phyloP scores from a whole-genome alignment of 73 alveolate species.

The Uronychia binucleata region DNA sequence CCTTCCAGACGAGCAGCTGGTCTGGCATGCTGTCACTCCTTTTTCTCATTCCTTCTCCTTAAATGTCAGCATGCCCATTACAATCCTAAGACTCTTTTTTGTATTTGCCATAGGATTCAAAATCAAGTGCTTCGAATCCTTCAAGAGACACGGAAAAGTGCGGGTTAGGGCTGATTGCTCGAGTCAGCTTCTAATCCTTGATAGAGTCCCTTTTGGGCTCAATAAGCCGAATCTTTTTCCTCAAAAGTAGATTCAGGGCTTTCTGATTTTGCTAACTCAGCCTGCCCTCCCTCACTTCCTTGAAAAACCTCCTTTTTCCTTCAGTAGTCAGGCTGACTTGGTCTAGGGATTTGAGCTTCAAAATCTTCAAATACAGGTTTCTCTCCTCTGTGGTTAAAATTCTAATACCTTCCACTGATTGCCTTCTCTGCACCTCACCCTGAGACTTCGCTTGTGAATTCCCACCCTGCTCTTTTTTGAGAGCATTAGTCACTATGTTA shows the following conservation, averaged over 20 bases:
- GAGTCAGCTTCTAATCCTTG: not conserved
- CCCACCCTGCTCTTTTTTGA: no score
- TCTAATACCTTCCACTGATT: no score
- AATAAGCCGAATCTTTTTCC: not conserved
- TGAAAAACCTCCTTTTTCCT: not conserved
- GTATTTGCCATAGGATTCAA: not conserved
- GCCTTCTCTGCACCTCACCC: no score
- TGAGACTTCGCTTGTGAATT: no score
- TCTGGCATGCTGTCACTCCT: not conserved
- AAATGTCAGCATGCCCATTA: not conserved
- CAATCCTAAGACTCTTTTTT: no score
- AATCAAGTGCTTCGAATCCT: not conserved
- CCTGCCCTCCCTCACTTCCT: not conserved
- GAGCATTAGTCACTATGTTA: no score
- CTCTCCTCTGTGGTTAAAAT: not conserved
- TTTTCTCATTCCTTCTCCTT: not conserved
- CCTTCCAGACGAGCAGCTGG: not conserved
- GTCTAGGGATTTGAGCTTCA: not conserved
- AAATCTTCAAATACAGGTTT: not conserved
- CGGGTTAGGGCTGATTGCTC: not conserved
- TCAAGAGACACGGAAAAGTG: not conserved
- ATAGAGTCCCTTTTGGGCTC: not conserved
- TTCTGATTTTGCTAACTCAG: not conserved
- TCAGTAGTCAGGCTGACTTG: not conserved
- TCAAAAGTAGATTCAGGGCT: not conserved